Evolutionary conservation across 2,329 filamentous ascomycete species (phyloP).

Genomic region (Fusarium sp.): DNA sequence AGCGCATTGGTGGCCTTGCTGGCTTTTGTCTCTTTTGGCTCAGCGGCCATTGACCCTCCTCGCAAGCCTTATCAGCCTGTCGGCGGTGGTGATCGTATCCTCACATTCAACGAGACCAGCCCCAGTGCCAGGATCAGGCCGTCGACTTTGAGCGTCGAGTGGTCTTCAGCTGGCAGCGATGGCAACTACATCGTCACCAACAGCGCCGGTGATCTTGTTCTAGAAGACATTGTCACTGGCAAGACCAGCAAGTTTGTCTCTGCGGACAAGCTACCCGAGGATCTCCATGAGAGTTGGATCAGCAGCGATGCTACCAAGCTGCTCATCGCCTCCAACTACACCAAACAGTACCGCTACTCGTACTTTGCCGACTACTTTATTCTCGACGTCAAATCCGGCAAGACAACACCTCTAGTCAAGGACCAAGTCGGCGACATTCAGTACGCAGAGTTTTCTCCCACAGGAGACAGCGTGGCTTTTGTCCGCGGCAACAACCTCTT

Average conservation of each 20-base stretch:
- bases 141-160: conserved; percentile 62
- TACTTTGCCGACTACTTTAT: conserved; percentile 76
- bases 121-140: conserved; percentile 58
- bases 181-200: conserved; percentile 70
- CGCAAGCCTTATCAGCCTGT: conserved; percentile 66
- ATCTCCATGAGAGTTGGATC: conserved; percentile 70
- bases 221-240: conserved; percentile 71
- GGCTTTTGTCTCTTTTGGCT: conserved; percentile 30
- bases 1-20: conserved; percentile 29
- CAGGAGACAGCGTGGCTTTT: conserved; percentile 71
- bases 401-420: conserved; percentile 65
- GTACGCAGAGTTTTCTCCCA: conserved; percentile 72
- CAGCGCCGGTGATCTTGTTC: conserved; percentile 64
- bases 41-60: conserved; percentile 59
- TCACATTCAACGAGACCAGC: conserved; percentile 72
- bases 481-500: conserved; percentile 76
- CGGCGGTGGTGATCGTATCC: conserved; percentile 66
- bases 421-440: conserved; percentile 75
- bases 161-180: conserved; percentile 70
- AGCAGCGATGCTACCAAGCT: conserved; percentile 69
- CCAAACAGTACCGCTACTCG: conserved; percentile 76
- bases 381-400: conserved; percentile 69
- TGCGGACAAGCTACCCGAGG: conserved; percentile 66
- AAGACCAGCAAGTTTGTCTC: conserved; percentile 68
- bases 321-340: conserved; percentile 73